phyloP scores from a whole-genome alignment of 2,329 filamentous ascomycete species.

The Coleophoma crateriformis region DNA sequence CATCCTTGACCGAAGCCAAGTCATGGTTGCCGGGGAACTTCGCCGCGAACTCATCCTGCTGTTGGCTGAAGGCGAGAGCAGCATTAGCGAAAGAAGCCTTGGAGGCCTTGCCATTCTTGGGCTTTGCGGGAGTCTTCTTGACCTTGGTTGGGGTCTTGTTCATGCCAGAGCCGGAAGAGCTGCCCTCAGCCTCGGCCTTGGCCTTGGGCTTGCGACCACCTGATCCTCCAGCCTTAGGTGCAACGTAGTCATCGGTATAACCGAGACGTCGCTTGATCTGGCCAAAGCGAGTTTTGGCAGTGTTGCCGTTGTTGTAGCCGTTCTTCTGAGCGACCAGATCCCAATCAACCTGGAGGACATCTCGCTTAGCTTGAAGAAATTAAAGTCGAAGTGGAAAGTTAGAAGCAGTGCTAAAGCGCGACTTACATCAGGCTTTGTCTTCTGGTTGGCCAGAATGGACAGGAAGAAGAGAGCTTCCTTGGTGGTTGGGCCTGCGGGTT shows the following conservation, averaged over 20 bases:
- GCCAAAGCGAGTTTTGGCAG: conserved; percentile 42
- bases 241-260: neutral
- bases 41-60: neutral
- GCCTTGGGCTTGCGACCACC: conserved; percentile 1
- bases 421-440: conserved; percentile 14
- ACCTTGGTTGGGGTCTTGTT: conserved; percentile 7
- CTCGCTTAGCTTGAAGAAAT: neutral
- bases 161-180: conserved; percentile 4
- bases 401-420: neutral
- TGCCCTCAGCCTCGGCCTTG: neutral
- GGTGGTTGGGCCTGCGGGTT: neutral
- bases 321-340: conserved; percentile 34
- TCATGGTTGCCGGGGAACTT: neutral
- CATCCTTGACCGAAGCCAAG: neutral
- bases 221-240: neutral
- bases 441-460: conserved; percentile 11
- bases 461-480: conserved; percentile 16
- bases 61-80: neutral
- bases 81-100: neutral
- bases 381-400: neutral
- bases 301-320: conserved; percentile 38
- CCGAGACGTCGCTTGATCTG: conserved; percentile 44
- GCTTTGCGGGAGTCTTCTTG: conserved; percentile 1
- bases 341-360: conserved; percentile 34
- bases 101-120: neutral